These are phyloP conservation scores for Pigoraptor vietnamica DNA, from an alignment of 78 protist genomes.

Conservation along the genomic window DNA sequence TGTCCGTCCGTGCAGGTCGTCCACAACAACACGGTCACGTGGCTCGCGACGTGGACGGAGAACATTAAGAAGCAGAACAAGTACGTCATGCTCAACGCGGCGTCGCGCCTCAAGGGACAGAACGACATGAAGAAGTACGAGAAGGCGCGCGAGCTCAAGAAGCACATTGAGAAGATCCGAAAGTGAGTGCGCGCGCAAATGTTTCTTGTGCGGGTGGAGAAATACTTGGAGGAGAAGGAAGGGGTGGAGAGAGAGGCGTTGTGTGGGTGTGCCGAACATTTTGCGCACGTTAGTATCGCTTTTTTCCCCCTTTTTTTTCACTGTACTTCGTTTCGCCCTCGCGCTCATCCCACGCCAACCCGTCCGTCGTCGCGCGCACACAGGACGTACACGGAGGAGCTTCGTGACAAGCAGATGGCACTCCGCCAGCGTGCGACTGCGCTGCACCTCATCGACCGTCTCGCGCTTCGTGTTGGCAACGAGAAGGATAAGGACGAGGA, in stretches of 20 bases:
- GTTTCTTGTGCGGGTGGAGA: too few relatives aligned
- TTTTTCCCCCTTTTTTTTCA: too few relatives aligned
- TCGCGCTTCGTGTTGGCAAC: conserved; percentile 97
- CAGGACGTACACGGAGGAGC: conserved; percentile 36
- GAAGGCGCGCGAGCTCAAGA: conserved; percentile 83
- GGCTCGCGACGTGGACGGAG: conserved; percentile 97
- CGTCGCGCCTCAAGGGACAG: conserved; percentile 68
- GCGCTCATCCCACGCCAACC: too few relatives aligned
- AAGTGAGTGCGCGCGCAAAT: too few relatives aligned
- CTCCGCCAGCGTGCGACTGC: conserved; percentile 82
- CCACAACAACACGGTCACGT: conserved; percentile 26
- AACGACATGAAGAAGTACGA: conserved; percentile 93
- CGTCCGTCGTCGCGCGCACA: too few relatives aligned
- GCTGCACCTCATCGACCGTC: conserved; percentile 84
- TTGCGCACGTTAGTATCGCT: too few relatives aligned
- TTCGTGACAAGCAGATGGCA: neutral
- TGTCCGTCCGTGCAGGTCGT: too few relatives aligned
- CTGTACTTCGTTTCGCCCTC: too few relatives aligned
- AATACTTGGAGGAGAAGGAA: too few relatives aligned
- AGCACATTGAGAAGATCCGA: conserved; percentile 69
- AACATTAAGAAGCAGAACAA: conserved; percentile 56
- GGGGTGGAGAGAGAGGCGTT: too few relatives aligned
- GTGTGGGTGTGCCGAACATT: too few relatives aligned
- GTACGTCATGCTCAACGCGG: conserved; percentile 81
- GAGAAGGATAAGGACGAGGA: conserved; percentile 82